These are phyloP conservation scores for Calvatia gigantea DNA, from an alignment of 768 basidiomycete species.

Conservation along the genomic window DNA sequence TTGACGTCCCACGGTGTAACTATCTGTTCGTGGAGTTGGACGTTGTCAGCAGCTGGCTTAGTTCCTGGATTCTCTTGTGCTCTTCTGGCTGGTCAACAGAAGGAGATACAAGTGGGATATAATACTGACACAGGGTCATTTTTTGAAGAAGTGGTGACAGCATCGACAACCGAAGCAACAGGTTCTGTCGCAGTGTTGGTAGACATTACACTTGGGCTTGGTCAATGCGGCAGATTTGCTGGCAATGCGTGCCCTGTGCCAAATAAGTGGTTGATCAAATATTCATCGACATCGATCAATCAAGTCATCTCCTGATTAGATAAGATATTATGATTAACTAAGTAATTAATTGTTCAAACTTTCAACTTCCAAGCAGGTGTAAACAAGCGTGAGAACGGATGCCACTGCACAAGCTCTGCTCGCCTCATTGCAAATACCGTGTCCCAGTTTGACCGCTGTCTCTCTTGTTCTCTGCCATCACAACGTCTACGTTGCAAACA, in stretches of 20 bases:
- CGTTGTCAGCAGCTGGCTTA: constrained; percentile 12
- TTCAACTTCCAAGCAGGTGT: constrained; percentile 22
- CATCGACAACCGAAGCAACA: neutral
- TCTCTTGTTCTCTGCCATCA: constrained; percentile 16
- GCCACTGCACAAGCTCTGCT: constrained; percentile 18
- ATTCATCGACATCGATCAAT: neutral
- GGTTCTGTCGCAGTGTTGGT: neutral
- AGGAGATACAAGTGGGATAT: neutral
- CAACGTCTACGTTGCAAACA: constrained; percentile 14
- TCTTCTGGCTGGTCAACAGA: neutral
- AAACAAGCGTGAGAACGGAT: constrained; percentile 25
- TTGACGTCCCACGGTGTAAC: constrained; percentile 99
- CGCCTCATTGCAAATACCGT: constrained; percentile 28
- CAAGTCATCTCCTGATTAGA: constrained; percentile 2
- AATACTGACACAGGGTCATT: neutral
- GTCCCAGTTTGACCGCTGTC: constrained; percentile 9
- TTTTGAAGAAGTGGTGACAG: neutral
- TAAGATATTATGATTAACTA: neutral
- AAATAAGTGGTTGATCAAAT: constrained; percentile 3
- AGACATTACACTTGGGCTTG: constrained; percentile 1
- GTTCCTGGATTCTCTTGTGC: neutral
- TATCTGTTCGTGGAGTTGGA: constrained; percentile 52
- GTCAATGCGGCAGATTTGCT: neutral
- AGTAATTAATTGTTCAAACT: constrained; percentile 18
- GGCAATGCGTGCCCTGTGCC: neutral